Conservation (phyloP, 1,284 basidiomycete species). For the Earliella scabrosa region DNA sequence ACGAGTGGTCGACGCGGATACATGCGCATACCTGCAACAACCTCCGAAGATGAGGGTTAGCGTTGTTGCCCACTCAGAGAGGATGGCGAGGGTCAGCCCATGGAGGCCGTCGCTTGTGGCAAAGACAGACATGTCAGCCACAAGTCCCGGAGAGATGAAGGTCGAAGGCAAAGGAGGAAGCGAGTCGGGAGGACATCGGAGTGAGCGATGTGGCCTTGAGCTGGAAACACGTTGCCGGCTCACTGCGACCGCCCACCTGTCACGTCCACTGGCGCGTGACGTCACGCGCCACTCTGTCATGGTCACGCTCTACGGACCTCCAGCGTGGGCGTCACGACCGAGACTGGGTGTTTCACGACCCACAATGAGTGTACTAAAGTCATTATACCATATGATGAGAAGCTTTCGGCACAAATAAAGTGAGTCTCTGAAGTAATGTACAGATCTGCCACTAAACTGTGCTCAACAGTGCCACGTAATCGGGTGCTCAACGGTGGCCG, state of each 20-base stretch:
- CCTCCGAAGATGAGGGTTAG: conserved; percentile 58
- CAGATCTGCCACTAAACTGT: no score
- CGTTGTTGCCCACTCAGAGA: conserved; percentile 48
- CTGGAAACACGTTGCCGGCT: conserved; percentile 15
- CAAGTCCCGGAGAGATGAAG: neutral
- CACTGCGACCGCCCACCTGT: neutral
- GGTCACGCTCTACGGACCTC: no score
- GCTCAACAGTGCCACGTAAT: no score
- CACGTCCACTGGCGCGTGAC: conserved; percentile 10
- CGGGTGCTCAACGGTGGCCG: no score
- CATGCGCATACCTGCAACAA: conserved; percentile 56
- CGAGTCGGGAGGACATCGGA: neutral
- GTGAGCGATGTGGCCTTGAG: neutral
- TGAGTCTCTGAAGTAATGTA: no score
- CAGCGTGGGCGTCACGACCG: no score
- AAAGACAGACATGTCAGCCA: conserved; percentile 15
- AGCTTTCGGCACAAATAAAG: no score
- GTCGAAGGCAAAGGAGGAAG: neutral
- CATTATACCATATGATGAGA: no score
- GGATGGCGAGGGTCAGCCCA: conserved; percentile 27
- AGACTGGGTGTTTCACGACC: no score
- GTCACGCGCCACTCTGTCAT: no score
- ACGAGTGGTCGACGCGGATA: conserved; percentile 17
- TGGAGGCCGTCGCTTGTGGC: conserved; percentile 12
- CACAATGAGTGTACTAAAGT: no score